Conservation (phyloP, 1,284 basidiomycete species). For the Sanghuangporus weigelae region DNA sequence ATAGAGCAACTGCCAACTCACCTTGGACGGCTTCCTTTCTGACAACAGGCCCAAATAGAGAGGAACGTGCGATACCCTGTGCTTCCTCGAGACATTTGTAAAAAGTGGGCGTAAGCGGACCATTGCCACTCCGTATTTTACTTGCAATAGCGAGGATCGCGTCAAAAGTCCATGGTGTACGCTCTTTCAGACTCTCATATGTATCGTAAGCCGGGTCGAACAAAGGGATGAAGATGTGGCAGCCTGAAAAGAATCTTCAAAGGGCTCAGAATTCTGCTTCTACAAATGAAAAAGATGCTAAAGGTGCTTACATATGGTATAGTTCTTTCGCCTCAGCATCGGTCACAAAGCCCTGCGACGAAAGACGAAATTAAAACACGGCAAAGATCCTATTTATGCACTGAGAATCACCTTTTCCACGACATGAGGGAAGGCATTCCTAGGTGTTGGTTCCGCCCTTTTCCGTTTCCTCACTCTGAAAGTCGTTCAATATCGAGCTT, state of each 20-base stretch:
- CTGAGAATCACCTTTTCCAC: slow-evolving; percentile 61
- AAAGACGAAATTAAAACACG: slow-evolving; percentile 15
- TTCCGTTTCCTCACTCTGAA: slow-evolving; percentile 80
- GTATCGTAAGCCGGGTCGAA: slow-evolving; percentile 90
- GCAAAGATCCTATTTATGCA: neutral
- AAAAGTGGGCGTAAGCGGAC: slow-evolving; percentile 77
- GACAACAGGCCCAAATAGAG: slow-evolving; percentile 87
- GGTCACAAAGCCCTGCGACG: slow-evolving; percentile 61
- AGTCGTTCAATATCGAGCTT: slow-evolving; percentile 1
- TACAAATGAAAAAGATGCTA: slow-evolving; percentile 20
- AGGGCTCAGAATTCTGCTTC: slow-evolving; percentile 18
- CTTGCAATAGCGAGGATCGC: slow-evolving; percentile 86
- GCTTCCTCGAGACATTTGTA: slow-evolving; percentile 91
- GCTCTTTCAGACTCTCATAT: slow-evolving; percentile 83
- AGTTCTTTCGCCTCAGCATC: slow-evolving; percentile 76
- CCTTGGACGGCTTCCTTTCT: slow-evolving; percentile 93
- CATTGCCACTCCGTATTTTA: slow-evolving; percentile 87
- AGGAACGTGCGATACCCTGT: slow-evolving; percentile 89
- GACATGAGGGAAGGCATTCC: slow-evolving; percentile 79
- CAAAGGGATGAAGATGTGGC: slow-evolving; percentile 90
- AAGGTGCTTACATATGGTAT: slow-evolving; percentile 65
- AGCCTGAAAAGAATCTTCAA: slow-evolving; percentile 87
- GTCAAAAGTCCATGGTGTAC: slow-evolving; percentile 91
- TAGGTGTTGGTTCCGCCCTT: slow-evolving; percentile 80
- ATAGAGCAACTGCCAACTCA: slow-evolving; percentile 24